Evolutionary conservation across 2,329 filamentous ascomycete species (phyloP), one percentile per base, ranked within the genome.

Genomic region (Ascochyta koolunga): DNA sequence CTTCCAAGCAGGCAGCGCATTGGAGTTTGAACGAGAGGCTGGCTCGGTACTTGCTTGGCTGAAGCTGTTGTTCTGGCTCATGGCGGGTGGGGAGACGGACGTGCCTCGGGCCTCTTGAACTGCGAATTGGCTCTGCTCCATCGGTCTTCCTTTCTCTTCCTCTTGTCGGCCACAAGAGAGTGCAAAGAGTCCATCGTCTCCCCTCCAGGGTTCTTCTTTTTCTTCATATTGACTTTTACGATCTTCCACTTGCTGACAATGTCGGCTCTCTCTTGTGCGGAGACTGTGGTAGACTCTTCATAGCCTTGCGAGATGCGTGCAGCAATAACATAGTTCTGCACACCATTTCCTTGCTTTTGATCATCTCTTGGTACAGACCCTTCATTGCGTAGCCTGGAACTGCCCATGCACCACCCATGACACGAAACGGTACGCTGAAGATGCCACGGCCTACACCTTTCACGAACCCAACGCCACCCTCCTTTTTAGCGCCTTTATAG

Each of bases 371-470:
- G 65, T 93, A 86, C 1, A 95, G 80, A 2, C 92, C 92, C 70
- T 93, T 90, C 80, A 93, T 89, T 3, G 90, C 84, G 67, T 95
- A 96, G 5, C 88, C 92, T 0, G 91, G 90, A 4, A 96, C 75
- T 1, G 85, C 84, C 49, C 77, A 76, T 18, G 77, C 71, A 24
- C 78, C 91, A 54, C 90, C 90, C 51, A 87, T 84, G n/a, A 91
- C 89, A 70, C 96, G 96, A 18, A 95, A 77, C 1, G 95, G 80
- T 2, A 96, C 72, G 0, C 93, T 93, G 4, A 90, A 91, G 33
- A 96, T 83, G 0, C 91, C 93, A 69, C 91, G 95, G 0, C 89
- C 91, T 38, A 96, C 81, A 0, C 91, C 91, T 72, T 93, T 95
- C 19, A 92, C 71, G 5, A 93, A 80, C 1, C 93, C 93, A 7